Evolutionary conservation across 441 rosid genomes (phyloP), one percentile per base, ranked within the genome.

Genomic region (Codiaeum variegatum): DNA sequence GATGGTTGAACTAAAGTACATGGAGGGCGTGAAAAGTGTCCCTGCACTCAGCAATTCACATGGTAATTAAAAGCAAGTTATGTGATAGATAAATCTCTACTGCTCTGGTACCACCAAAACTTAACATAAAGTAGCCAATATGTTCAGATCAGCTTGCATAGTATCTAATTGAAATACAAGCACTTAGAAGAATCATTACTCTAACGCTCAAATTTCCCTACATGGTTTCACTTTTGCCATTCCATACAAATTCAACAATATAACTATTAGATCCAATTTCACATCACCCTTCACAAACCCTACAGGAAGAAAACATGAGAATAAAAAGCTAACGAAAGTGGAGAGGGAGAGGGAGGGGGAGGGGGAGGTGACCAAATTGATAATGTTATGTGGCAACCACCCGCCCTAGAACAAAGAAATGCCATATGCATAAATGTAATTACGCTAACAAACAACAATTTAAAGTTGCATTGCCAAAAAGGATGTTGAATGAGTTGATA

Each of bases 1-100:
- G 95, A 88, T 79, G 99, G 97, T 82, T 95, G 99, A 78, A 90
- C 85, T 75, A 95, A 85, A 75, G 98, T 89, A 82, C 95, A 86
- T 12, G 97, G 94, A 82, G 90, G 95, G 49, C 85, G 90, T 29
- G 94, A 85, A 74, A 89, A 95, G 91, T 89, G 78, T 95, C 98
- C 93, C 99, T 95, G 88, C 84, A 88, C 78, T 52, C 70, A 79
- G 67, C 74, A 82, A 82, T 74, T 46, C 75, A 75, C 64, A 74
- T 58, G 58, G 56, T 29, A 13, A 52, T 56, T 60, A 56, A 9
- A 54, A 54, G 40, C n/a, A 49, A 67, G 23, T 56, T 29, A 49
- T 19, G 12, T 21, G 40, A 52, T n/a, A 52, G 28, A 15, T 23
- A 29, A 71, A 51, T 54, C 26, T 19, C 58, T 52, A 11, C 23